A percentile compares a stretch with the other conserved stretches of the same genome.
Evolutionary conservation across 495 filamentous ascomycete genomes (phyloP).

Genomic region (Talaromyces ruber): DNA sequence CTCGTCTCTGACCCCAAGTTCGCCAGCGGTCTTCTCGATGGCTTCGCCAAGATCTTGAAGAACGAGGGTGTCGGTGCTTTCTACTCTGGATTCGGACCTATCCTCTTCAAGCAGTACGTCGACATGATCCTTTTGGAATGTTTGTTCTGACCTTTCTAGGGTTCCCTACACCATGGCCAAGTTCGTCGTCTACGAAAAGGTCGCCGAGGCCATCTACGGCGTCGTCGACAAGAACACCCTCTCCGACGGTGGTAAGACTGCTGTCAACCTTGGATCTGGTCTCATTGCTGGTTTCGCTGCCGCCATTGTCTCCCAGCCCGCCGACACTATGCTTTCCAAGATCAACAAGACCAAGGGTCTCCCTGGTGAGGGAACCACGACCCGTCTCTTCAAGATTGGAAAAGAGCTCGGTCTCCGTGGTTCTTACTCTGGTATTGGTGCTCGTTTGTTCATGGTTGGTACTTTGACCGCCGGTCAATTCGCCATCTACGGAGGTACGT

Average conservation of each 20-base stretch:
- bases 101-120: constrained; percentile 90
- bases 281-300: constrained; percentile 96
- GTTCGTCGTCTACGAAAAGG: constrained; percentile 99
- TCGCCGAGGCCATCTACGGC: constrained; percentile 68
- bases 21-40: constrained; percentile 69
- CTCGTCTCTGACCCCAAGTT: constrained; percentile 87
- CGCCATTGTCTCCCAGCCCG: constrained; percentile 92
- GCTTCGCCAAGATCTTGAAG: constrained; percentile 78
- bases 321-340: constrained; percentile 98
- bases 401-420: constrained; percentile 89
- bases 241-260: constrained; percentile 69
- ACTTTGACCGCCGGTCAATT: constrained; percentile 89
- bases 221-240: constrained; percentile 66
- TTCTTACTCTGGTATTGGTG: constrained; percentile 85
- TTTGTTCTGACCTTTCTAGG: constrained; percentile 32
- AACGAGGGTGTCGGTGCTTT: constrained; percentile 81
- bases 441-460: constrained; percentile 71
- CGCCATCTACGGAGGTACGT: constrained; percentile 85
- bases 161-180: constrained; percentile 99
- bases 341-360: constrained; percentile 99
- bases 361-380: constrained; percentile 88
- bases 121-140: constrained; percentile 1
- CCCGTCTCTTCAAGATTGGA: constrained; percentile 89
- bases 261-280: constrained; percentile 90
- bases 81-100: constrained; percentile 92